Evolutionary conservation across 352 stramenopile genomes (phyloP), one percentile per base, ranked within the genome.

Genomic region (Globisporangium recalcitrans): DNA sequence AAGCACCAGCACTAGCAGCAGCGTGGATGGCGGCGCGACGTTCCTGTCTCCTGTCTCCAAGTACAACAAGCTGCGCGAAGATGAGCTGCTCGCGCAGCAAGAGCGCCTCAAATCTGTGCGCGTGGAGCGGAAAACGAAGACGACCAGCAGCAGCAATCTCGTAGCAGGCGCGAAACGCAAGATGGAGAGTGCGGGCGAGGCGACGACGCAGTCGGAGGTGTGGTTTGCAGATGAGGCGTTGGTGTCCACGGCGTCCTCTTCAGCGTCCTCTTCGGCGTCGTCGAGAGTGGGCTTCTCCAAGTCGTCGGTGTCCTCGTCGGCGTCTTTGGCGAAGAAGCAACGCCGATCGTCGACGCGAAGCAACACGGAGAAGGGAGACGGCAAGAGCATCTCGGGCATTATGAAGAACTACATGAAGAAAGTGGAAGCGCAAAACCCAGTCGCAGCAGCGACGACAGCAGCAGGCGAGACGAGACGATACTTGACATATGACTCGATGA

Each of bases 31-130:
- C 44, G n/a, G 44, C 10, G 22, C 40, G 29, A 38, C 34, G 38
- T 44, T 78, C 55, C 42, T 78, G 32, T 78, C 71, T 36, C 71
- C 71, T 27, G 71, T 78, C 22, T 70, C 71, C 42, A 65, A 66
- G 54, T 74, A 66, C 60, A 74, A 78, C 52, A 59, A 55, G 4
- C 32, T 64, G 36, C 47, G 64, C 19, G 65, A 68, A 21, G 36
- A 60, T 8, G 71, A 71, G 32, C 36, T 48, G 1, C 24, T 61
- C 10, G 71, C 71, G 24, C 71, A 78, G 61, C 52, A 67, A 26
- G 63, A 63, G 52, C 68, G 71, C 27, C 71, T 78, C 62, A 60
- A 68, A 31, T 29, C 59, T 10, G 55, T 78, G 49, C 59, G 51
- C 14, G 58, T 60, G 54, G 31, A 52, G 34, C 44, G 27, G 1